Base-by-base conservation (phyloP, 2,329 filamentous ascomycete species). In the Parastagonospora avenae region DNA sequence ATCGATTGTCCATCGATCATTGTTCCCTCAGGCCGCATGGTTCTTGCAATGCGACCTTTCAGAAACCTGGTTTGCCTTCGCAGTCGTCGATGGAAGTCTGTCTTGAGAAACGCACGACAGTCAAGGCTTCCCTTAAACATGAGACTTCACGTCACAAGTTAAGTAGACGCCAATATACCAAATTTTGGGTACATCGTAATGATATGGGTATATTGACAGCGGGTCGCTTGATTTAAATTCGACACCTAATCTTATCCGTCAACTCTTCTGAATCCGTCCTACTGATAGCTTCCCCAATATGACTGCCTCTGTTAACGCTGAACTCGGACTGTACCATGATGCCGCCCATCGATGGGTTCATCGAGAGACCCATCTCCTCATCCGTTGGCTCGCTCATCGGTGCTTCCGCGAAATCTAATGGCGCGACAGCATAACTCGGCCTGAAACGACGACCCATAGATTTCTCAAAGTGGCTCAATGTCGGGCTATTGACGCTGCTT, bases 371-470 rank as follows among this genome's bases (percentile, higher is more conserved):
- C 19, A 3, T 24, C 19, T 24, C 3, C 19, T 24, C 3, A 24
- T 39, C 30, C 28, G 28, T 11, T 9, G 45, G 30, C 4, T 27
- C 28, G 3, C 12, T 30, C 11, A 14, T 9, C 7, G 8, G 35
- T 16, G 35, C 6, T 37, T 16, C 35, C 12, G 35, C 8, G 6
- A 29, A 31, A 8, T 29, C 37, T 24, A 40, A 31, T 11, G 45
- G 12, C 2, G 28, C 27, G 4, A 42, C 9, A 27, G 35, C 28
- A 15, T 40, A 27, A 32, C 33, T 16, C 12, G 30, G 28, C 16
- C 40, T 47, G 27, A 40, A 40, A 15, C 28, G 41, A 12, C 45
- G 37, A 47, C 28, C 45, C 37, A 47, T 14, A 19, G 45, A 47
- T 28, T 36, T 31, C 4, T 42, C 37, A 2, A 30, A 47, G 1